Evolutionary conservation across 208 protist genomes (phyloP).

Genomic region (Leishmania tarentolae): DNA sequence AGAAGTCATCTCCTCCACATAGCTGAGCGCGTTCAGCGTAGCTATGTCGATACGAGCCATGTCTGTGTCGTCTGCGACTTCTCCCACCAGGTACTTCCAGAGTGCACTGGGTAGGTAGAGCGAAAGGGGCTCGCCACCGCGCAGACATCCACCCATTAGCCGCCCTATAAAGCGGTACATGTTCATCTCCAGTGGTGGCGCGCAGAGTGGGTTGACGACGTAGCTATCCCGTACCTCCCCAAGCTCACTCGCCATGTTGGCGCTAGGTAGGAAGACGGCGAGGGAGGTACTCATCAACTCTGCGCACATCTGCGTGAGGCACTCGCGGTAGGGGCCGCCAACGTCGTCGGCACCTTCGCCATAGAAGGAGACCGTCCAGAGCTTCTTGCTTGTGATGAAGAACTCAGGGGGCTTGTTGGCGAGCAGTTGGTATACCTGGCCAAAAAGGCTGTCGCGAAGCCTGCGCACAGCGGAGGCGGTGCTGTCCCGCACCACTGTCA

Average conservation of each 20-base stretch:
- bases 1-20: slow-evolving; percentile 42
- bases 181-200: slow-evolving; percentile 41
- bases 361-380: slow-evolving; percentile 88
- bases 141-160: slow-evolving; percentile 95
- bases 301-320: slow-evolving; percentile 85
- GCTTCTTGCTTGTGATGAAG: slow-evolving; percentile 80
- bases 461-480: slow-evolving; percentile 37
- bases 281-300: slow-evolving; percentile 87
- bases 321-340: slow-evolving; percentile 93
- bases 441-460: slow-evolving; percentile 82
- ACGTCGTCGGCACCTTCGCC: slow-evolving; percentile 94
- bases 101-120: slow-evolving; percentile 90
- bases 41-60: slow-evolving; percentile 60
- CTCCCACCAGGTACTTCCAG: slow-evolving; percentile 93
- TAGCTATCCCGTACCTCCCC: slow-evolving; percentile 86
- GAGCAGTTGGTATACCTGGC: slow-evolving; percentile 85
- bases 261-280: slow-evolving; percentile 86
- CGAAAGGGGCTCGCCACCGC: slow-evolving; percentile 89
- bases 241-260: slow-evolving; percentile 72
- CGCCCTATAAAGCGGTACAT: slow-evolving; percentile 93
- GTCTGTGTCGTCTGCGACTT: slow-evolving; percentile 45
- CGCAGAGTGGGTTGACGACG: slow-evolving; percentile 62
- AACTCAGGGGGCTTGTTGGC: slow-evolving; percentile 46
- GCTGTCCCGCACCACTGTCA: slow-evolving; percentile 60
- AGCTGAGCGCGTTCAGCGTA: slow-evolving; percentile 60